A percentile compares a stretch with the other conserved stretches of the same genome.
Conservation (phyloP, 257 asterid genomes). For the Jacaranda mimosifolia region DNA sequence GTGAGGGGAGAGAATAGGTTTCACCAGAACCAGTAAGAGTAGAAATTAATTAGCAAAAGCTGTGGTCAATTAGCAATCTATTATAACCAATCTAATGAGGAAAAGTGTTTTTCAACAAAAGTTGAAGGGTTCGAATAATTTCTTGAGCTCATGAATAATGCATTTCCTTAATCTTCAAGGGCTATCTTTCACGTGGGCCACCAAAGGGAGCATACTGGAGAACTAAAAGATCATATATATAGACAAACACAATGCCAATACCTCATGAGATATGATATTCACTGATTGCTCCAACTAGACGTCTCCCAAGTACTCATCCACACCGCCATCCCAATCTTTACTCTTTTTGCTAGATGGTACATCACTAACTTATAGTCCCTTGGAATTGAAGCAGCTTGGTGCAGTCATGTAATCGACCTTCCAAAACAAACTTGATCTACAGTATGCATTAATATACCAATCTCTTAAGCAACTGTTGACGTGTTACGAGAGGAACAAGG, state of each 20-base stretch:
- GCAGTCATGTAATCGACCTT: not conserved
- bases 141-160: not conserved
- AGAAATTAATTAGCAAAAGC: not conserved
- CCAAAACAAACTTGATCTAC: not conserved
- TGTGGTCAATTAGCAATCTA: not conserved
- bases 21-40: not conserved
- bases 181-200: not conserved
- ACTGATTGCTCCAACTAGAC: not conserved
- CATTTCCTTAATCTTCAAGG: not conserved
- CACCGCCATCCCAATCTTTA: not conserved
- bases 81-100: not conserved
- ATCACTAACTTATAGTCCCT: not conserved
- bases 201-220: not conserved
- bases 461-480: not conserved
- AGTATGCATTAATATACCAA: not conserved
- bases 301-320: not conserved
- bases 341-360: not conserved
- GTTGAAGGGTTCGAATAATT: not conserved
- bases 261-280: not conserved
- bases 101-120: not conserved
- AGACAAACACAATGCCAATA: not conserved
- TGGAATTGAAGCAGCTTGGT: not conserved
- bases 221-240: not conserved
- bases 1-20: not conserved
- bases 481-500: not conserved